Percentiles rank a stretch among this genome's conserved stretches.
These are phyloP conservation scores for Hymenoscyphus fraxineus DNA, from an alignment of 2,329 filamentous ascomycete species.

Conservation along the genomic window DNA sequence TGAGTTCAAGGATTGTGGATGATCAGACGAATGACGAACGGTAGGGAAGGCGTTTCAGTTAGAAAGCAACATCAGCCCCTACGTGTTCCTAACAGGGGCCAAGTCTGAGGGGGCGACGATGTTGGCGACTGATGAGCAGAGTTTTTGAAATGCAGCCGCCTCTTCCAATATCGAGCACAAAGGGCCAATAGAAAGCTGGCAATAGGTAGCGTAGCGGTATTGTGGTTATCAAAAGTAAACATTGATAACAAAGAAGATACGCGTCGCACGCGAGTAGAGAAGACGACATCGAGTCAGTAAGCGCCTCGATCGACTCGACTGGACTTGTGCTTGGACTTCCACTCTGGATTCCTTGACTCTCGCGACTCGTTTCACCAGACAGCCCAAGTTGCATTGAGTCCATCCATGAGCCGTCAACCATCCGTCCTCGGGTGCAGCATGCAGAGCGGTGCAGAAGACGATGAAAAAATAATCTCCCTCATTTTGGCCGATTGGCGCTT, in stretches of 20 bases:
- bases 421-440: constrained; percentile 19
- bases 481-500: background rate
- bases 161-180: background rate
- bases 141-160: background rate
- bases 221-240: background rate
- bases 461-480: constrained; percentile 12
- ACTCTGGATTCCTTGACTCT: background rate
- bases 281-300: background rate
- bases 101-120: background rate
- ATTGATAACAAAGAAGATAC: background rate
- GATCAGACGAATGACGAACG: constrained; percentile 30
- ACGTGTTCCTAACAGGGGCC: background rate
- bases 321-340: constrained; percentile 21
- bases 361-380: constrained; percentile 22
- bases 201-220: background rate
- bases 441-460: constrained; percentile 18
- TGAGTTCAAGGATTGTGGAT: constrained; percentile 10
- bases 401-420: constrained; percentile 18
- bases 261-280: background rate
- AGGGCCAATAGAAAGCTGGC: background rate
- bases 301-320: background rate
- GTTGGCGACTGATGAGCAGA: background rate
- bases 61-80: constrained; percentile 4
- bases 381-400: constrained; percentile 17
- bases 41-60: constrained; percentile 26